Evolutionary conservation across 345 rosid genomes (phyloP), one percentile per base, ranked within the genome.

Genomic region (Conringia planisiliqua): DNA sequence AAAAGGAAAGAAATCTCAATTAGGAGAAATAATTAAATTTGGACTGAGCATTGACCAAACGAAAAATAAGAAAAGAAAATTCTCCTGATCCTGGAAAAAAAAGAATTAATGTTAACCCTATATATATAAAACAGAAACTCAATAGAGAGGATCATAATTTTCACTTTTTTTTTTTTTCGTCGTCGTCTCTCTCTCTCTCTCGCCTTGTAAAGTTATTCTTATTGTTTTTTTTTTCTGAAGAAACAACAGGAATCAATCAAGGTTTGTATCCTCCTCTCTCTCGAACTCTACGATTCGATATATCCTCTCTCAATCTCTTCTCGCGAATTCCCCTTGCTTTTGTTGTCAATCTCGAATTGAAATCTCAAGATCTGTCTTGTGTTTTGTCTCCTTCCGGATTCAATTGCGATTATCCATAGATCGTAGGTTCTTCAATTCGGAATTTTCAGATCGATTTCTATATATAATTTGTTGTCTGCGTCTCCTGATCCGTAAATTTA

Each of bases 251-350:
- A 65, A 57, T 55, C 62, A 56, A 77, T 22, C 24, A 24, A 32
- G 80, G 80, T 77, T 36, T 57, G 75, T 12, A 62, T 77, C 61
- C 52, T 56, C 65, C 16, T 32, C 62, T n/a, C 40, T 48, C 68
- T 40, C 30, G 7, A 69, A 24, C 70, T 27, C 35, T 16, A 5
- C 66, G 54, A 33, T 70, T 75, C 40, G 10, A 20, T 68, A 1
- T 4, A 16, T 40, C 29, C 6, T 44, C 44, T 46, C 66, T 51
- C 62, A 40, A 43, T 73, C 40, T 64, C 38, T 13, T 54, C 36
- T 58, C 20, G 9, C 30, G 5, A 70, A 29, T 6, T 27, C 29
- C 39, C 27, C 24, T 20, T 38, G 7, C 14, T 55, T 51, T 29
- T 29, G 36, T 32, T 68, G 4, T 7, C 10, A 56, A 35, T 62